Conservation (phyloP, 2,329 filamentous ascomycete genomes). For the Colletotrichum gigasporum region DNA sequence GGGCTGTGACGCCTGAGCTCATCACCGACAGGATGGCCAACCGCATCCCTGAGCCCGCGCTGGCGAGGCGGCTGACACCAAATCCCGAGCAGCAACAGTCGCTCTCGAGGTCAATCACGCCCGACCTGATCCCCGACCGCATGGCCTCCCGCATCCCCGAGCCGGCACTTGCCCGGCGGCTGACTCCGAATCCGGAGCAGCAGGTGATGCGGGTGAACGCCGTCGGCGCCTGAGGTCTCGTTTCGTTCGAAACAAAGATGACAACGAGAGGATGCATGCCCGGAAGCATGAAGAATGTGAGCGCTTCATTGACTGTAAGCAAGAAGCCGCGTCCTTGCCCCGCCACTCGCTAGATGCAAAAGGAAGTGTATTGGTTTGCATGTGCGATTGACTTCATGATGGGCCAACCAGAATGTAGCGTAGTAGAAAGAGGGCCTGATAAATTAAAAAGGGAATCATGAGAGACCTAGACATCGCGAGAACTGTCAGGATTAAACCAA, state of each 20-base stretch:
- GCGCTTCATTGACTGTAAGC: not conserved
- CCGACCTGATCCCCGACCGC: slow-evolving; percentile 68
- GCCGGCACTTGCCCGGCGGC: slow-evolving; percentile 50
- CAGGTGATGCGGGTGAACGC: slow-evolving; percentile 44
- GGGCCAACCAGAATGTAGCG: slow-evolving; percentile 7
- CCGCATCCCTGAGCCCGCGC: slow-evolving; percentile 59
- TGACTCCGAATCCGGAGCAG: slow-evolving; percentile 60
- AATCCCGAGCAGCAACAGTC: slow-evolving; percentile 55
- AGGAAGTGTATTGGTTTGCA: not conserved
- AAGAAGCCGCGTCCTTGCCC: not conserved
- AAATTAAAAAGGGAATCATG: slow-evolving; percentile 1
- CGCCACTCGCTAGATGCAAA: slow-evolving; percentile 12
- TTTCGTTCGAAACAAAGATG: not conserved
- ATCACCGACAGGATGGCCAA: slow-evolving; percentile 67
- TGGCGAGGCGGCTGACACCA: slow-evolving; percentile 56
- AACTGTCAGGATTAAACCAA: not conserved
- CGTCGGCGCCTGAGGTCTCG: slow-evolving; percentile 36
- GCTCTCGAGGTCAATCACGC: slow-evolving; percentile 49
- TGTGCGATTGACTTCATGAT: not conserved
- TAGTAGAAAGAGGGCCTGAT: slow-evolving; percentile 4
- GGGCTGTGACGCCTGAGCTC: slow-evolving; percentile 62
- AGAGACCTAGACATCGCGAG: not conserved
- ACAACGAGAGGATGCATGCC: not conserved
- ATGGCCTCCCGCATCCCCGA: slow-evolving; percentile 68
- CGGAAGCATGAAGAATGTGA: not conserved